Base-by-base conservation (phyloP, 148 eudicot genomes). In the Persicaria maculosa region DNA sequence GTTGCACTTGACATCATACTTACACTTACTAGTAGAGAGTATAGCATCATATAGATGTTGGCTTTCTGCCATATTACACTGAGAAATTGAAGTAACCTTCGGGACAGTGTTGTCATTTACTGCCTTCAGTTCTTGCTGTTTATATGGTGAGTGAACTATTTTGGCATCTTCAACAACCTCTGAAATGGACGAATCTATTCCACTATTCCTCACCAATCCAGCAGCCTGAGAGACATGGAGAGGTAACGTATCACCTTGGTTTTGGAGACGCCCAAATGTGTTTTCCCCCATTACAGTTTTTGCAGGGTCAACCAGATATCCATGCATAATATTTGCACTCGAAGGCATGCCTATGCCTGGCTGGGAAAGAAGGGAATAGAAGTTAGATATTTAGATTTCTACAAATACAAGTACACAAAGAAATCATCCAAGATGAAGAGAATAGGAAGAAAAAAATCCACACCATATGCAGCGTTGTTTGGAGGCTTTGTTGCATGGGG, bases 381-480 rank as follows among this genome's bases (percentile, higher is more conserved):
- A 58, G 77, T 76, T 53, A 81, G 83, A 82, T 48, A 55, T 62
- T 71, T 40, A 43, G 4, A 72, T 61, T 6, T 10, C 47, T 65
- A 36, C 15, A 15, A 5, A 14, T 65, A 46, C 46, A 36, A 40
- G 70, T 40, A 65, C 70, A 20, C 17, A 6, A 46, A 36, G 70
- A 12, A 17, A 65, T 40, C 7, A 40, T 65, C 36, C 17, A 65
- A 4, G 46, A 14, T 17, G 74, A 25, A 8, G 74, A 48, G 74
- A 74, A 58, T 70, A 59, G 65, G 46, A 44, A 58, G 74, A 78
- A 74, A 77, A 64, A 76, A 80, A 79, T 50, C 25, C 54, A 40
- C 81, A 87, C 97, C 92, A 80, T 47, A 52, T 85, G 85, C n/a
- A 79, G 50, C 58, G 82, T 76, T 59, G 74, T 54, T 68, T 77